These are phyloP conservation scores for Diaporthe eres DNA, from an alignment of 2,329 filamentous ascomycete species.

Conservation along the genomic window DNA sequence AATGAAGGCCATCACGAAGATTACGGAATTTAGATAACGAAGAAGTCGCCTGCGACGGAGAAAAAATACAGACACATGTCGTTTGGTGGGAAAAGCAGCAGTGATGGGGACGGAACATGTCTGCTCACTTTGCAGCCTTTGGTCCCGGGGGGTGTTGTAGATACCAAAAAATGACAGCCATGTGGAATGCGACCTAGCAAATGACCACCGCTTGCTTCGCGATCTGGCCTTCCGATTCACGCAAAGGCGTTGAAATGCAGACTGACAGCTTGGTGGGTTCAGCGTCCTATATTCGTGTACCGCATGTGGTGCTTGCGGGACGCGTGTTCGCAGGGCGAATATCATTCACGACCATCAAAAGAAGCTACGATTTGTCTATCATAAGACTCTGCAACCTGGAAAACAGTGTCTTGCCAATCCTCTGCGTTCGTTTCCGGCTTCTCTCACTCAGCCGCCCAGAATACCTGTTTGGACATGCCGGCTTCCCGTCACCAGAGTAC, in stretches of 20 bases:
- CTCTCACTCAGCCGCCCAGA: no score
- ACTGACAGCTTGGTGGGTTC: background rate
- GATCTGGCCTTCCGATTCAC: background rate
- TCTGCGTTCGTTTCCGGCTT: background rate
- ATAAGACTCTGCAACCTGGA: no score
- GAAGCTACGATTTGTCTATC: no score
- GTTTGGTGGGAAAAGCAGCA: background rate
- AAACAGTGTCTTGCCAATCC: background rate
- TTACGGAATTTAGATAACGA: slow-evolving; percentile 31
- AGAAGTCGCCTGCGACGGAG: slow-evolving; percentile 1
- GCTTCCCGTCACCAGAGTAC: no score
- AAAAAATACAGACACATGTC: background rate
- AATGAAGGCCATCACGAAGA: slow-evolving; percentile 25
- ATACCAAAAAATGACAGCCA: slow-evolving; percentile 22
- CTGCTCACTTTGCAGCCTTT: background rate
- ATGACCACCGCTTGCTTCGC: background rate
- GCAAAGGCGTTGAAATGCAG: background rate
- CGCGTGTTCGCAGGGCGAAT: background rate
- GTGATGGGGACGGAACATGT: background rate
- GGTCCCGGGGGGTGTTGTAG: slow-evolving; percentile 16
- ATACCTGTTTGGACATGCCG: background rate
- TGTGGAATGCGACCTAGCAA: slow-evolving; percentile 2
- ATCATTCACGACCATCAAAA: background rate
- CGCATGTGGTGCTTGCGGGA: no score
- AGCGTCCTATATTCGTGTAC: background rate